A percentile compares a stretch with the other conserved stretches of the same genome.
phyloP scores from a whole-genome alignment of 176 grass and related monocot species.

The Zea mays region Zm-B73-REFERENCE-NAM-5.0 NC_050098.1:1737001-1737500 shows the following conservation, averaged over 20 bases:
- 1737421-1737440: slow-evolving; percentile 32
- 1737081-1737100: slow-evolving; percentile 76
- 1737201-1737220: neutral
- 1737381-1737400: slow-evolving; percentile 63
- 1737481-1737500: slow-evolving; percentile 35
- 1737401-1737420: slow-evolving; percentile 29
- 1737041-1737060: slow-evolving; percentile 74
- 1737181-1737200: slow-evolving; percentile 10
- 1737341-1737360: slow-evolving; percentile 50
- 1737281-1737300: too few relatives aligned
- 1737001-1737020: slow-evolving; percentile 53
- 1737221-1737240: neutral
- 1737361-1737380: slow-evolving; percentile 70
- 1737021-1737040: slow-evolving; percentile 55
- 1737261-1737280: neutral
- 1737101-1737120: slow-evolving; percentile 75
- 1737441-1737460: slow-evolving; percentile 38
- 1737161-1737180: neutral
- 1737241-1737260: neutral
- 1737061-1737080: slow-evolving; percentile 70
- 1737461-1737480: slow-evolving; percentile 17
- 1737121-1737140: slow-evolving; percentile 52
- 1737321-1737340: neutral
- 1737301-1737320: neutral
- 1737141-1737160: neutral